Base-by-base conservation (phyloP, 352 stramenopile genomes). In the Saprolegnia parasitica region DNA sequence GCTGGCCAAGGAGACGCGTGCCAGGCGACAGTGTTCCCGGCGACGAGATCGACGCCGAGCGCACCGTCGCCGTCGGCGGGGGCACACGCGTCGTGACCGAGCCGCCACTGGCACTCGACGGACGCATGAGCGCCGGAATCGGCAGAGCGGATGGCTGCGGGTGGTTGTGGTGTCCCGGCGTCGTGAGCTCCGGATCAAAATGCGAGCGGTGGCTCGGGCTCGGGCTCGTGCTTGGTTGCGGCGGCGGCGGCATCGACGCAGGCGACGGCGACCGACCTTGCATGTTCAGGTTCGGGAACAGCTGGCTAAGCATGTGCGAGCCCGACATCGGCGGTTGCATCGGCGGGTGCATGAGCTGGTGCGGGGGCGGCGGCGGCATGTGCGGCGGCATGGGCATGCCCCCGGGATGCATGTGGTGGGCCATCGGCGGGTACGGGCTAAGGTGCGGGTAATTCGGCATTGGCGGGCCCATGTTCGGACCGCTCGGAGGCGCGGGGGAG, bases 21-120 rank as follows among this genome's bases (percentile, higher is more conserved):
- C 62, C 62, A 35, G 62, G 62, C 64, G 32, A 47, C n/a, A 68
- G 4, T 1, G 62, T 32, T 5, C 62, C 62, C 4, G 62, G 62
- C 15, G 62, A 68, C 46, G 62, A 68, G 15, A 68, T 58, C 26
- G 62, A 68, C 40, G 62, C 62, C 46, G 62, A 68, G n/a, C 62
- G 62, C 4, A 68, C 21, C 6, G 62, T 18, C 4, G 62, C 20
- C 9, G 47, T 26, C 23, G 62, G 62, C 9, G 62, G 62, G 9
- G 62, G 62, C 35, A 60, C 13, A 16, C 52, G 52, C 24, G 52
- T 60, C 18, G 62, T 18, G 18, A 68, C n/a, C 18, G n/a, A 32
- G 32, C 5, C 40, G n/a, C 26, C 21, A 58, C 42, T 37, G 10
- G 42, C 62, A 42, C 62, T 68, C 20, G 47, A 24, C 9, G 62